These are phyloP conservation scores for Skeletonema potamos DNA, from an alignment of 108 stramenopile genomes.

Conservation along the genomic window DNA sequence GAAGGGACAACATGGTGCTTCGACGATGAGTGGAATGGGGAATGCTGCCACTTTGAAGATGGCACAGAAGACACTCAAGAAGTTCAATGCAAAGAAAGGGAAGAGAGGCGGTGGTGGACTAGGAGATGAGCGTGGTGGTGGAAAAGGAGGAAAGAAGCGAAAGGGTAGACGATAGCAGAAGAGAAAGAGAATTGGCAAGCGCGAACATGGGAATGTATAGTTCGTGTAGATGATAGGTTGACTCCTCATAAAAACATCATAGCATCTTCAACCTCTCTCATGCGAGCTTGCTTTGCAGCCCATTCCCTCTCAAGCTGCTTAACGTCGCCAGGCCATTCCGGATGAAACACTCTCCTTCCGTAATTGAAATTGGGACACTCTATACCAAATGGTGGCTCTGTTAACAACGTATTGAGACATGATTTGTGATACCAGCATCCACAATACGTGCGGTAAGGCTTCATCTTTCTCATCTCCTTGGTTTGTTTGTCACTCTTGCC, in stretches of 20 bases:
- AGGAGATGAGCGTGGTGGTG: slow-evolving; percentile 10
- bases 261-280: slow-evolving; percentile 55
- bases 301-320: slow-evolving; percentile 45
- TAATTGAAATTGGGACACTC: slow-evolving; percentile 34
- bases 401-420: slow-evolving; percentile 48
- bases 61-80: slow-evolving; percentile 64
- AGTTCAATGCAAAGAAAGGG: slow-evolving; percentile 33
- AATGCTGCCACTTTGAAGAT: slow-evolving; percentile 65
- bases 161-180: slow-evolving; percentile 16
- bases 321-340: slow-evolving; percentile 51
- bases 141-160: slow-evolving; percentile 11
- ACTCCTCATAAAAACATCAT: slow-evolving; percentile 47
- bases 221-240: not conserved
- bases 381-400: slow-evolving; percentile 53
- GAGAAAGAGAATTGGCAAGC: not conserved
- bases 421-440: slow-evolving; percentile 53
- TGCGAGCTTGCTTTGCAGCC: slow-evolving; percentile 43
- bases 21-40: slow-evolving; percentile 83
- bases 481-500: slow-evolving; percentile 7
- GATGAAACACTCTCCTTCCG: slow-evolving; percentile 47
- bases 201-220: not conserved
- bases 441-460: slow-evolving; percentile 45
- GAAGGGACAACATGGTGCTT: slow-evolving; percentile 83
- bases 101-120: slow-evolving; percentile 20
- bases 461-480: slow-evolving; percentile 38